Evolutionary conservation across 2,329 filamentous ascomycete genomes (phyloP).

Genomic region (Pestalotiopsis fici): DNA sequence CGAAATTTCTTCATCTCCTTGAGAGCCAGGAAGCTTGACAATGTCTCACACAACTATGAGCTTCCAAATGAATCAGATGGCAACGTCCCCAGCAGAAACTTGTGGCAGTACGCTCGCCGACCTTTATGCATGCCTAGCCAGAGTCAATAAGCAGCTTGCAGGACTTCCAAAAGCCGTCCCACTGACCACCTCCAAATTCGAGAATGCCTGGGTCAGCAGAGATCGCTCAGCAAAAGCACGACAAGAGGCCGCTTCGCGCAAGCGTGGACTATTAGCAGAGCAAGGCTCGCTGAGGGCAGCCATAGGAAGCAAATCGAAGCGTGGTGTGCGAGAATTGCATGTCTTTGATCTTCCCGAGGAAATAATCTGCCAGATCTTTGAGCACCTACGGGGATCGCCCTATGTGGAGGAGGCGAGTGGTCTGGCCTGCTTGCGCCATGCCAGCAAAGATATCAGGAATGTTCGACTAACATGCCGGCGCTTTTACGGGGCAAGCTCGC

Average conservation of each 20-base stretch:
- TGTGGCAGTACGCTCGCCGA: neutral
- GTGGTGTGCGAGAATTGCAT: neutral
- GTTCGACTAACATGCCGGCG: constrained; percentile 17
- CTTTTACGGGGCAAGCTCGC: constrained; percentile 18
- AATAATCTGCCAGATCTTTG: neutral
- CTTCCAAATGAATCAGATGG: neutral
- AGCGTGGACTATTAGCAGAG: neutral
- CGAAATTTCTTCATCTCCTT: neutral
- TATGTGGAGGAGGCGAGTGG: neutral
- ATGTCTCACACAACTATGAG: neutral
- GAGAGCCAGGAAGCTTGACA: neutral
- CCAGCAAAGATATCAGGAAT: constrained; percentile 11
- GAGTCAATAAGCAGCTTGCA: neutral
- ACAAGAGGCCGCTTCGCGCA: neutral
- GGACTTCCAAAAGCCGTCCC: neutral
- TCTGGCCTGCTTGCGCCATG: neutral
- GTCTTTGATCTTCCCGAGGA: neutral
- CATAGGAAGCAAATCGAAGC: neutral
- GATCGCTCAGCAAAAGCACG: neutral
- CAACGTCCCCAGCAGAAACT: neutral
- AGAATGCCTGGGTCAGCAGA: neutral
- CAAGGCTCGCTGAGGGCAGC: neutral
- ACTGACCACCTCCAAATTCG: neutral
- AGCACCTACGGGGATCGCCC: neutral
- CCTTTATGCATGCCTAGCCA: neutral